Evolutionary conservation across 495 filamentous ascomycete genomes (phyloP).

Genomic region (Rusavskia elegans): DNA sequence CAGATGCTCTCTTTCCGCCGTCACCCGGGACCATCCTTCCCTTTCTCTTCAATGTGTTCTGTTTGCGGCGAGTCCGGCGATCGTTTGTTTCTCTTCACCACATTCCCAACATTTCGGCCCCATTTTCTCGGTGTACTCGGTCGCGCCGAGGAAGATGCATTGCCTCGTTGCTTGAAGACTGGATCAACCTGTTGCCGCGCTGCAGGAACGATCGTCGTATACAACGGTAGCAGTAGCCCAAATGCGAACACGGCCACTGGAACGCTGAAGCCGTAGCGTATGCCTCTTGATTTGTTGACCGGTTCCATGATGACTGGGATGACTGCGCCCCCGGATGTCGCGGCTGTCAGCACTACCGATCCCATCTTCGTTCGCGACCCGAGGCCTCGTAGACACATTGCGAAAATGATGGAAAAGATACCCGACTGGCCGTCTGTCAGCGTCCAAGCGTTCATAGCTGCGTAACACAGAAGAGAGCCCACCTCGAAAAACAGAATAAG

Average conservation of each 20-base stretch:
- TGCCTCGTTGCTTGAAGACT: constrained; percentile 10
- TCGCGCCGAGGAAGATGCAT: not conserved
- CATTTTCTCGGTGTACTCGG: not conserved
- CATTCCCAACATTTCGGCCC: not conserved
- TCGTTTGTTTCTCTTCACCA: not conserved
- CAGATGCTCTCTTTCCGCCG: not conserved
- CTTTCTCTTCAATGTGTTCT: not conserved
- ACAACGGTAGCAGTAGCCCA: constrained; percentile 42
- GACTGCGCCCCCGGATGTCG: constrained; percentile 38
- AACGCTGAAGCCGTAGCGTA: constrained; percentile 37
- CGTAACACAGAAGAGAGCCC: not conserved
- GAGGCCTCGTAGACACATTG: constrained; percentile 42
- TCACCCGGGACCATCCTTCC: not conserved
- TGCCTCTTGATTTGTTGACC: constrained; percentile 16
- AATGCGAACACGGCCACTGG: constrained; percentile 40
- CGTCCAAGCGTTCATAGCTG: not conserved
- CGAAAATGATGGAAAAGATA: constrained; percentile 47
- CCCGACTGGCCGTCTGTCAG: constrained; percentile 21
- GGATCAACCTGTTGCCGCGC: constrained; percentile 50
- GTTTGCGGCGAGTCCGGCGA: not conserved
- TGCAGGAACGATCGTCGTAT: constrained; percentile 36
- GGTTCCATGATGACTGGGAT: constrained; percentile 39
- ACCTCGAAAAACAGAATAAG: constrained; percentile 43
- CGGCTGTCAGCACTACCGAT: constrained; percentile 34
- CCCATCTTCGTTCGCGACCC: constrained; percentile 45